Conservation (phyloP, 768 basidiomycete genomes). For the Amanita muscaria region DNA sequence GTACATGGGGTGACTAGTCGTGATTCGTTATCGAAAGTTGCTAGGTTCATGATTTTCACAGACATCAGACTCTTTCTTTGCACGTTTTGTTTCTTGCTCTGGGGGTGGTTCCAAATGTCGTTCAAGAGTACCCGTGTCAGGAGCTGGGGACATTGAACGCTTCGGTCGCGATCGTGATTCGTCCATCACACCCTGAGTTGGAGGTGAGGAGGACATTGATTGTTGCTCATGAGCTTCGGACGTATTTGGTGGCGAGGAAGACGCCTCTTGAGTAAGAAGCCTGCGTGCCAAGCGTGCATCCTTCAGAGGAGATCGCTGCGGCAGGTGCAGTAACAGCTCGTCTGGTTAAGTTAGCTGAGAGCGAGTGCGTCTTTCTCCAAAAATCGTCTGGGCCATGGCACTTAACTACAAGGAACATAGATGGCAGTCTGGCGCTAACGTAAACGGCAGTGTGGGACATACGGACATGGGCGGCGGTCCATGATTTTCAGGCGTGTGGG, state of each 20-base stretch:
- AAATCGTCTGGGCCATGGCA: neutral
- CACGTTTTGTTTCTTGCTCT: slow-evolving; percentile 28
- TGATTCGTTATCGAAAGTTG: too few relatives aligned
- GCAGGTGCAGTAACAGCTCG: slow-evolving; percentile 31
- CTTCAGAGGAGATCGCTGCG: slow-evolving; percentile 45
- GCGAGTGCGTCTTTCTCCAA: slow-evolving; percentile 25
- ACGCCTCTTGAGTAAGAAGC: neutral
- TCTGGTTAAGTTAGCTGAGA: slow-evolving; percentile 44
- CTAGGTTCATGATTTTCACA: too few relatives aligned
- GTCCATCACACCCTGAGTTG: slow-evolving; percentile 16
- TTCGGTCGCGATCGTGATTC: slow-evolving; percentile 23
- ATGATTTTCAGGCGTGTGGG: too few relatives aligned
- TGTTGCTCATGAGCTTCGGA: neutral
- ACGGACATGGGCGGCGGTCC: too few relatives aligned
- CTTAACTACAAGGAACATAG: too few relatives aligned
- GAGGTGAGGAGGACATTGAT: neutral
- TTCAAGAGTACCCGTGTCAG: slow-evolving; percentile 21
- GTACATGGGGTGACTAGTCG: too few relatives aligned
- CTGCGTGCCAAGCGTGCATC: slow-evolving; percentile 22
- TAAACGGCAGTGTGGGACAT: too few relatives aligned
- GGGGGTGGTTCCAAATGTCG: slow-evolving; percentile 18
- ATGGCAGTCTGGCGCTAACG: too few relatives aligned
- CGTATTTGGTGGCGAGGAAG: neutral
- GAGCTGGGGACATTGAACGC: slow-evolving; percentile 32
- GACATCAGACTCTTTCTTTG: slow-evolving; percentile 22